Evolutionary conservation across 2,329 filamentous ascomycete genomes (phyloP).

Genomic region (Hymenoscyphus salicellus): DNA sequence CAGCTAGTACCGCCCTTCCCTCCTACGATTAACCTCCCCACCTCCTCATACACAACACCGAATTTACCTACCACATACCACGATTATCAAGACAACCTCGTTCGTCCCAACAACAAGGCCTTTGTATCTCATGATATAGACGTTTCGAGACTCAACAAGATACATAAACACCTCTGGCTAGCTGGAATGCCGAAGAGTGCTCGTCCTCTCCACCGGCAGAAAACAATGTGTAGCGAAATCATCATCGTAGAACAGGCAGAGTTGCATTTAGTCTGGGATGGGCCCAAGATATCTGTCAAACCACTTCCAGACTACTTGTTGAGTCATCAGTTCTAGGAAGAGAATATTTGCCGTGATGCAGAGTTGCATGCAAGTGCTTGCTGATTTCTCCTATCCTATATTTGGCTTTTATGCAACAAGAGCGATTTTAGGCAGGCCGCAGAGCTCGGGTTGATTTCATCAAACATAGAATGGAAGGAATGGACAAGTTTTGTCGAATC

Average conservation of each 20-base stretch:
- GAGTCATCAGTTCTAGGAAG: slow-evolving; percentile 27
- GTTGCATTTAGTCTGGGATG: slow-evolving; percentile 36
- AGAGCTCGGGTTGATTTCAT: neutral
- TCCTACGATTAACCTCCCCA: neutral
- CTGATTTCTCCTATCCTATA: neutral
- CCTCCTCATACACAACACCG: neutral
- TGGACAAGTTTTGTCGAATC: neutral
- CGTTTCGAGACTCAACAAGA: slow-evolving; percentile 4
- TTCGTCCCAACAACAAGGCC: neutral
- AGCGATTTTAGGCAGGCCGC: neutral
- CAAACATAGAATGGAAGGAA: neutral
- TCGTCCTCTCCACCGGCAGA: neutral
- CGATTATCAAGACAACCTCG: neutral
- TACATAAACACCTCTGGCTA: slow-evolving; percentile 32
- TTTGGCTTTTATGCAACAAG: neutral
- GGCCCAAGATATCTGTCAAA: slow-evolving; percentile 33
- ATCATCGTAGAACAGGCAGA: slow-evolving; percentile 36
- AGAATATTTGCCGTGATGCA: neutral
- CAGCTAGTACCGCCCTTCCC: neutral
- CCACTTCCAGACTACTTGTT: slow-evolving; percentile 34
- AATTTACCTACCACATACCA: neutral
- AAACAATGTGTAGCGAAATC: slow-evolving; percentile 32
- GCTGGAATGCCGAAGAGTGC: neutral
- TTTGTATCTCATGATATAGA: neutral
- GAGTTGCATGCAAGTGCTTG: neutral